Conservation (phyloP, 2,329 filamentous ascomycete species). For the Aspergillus sclerotialis region DNA sequence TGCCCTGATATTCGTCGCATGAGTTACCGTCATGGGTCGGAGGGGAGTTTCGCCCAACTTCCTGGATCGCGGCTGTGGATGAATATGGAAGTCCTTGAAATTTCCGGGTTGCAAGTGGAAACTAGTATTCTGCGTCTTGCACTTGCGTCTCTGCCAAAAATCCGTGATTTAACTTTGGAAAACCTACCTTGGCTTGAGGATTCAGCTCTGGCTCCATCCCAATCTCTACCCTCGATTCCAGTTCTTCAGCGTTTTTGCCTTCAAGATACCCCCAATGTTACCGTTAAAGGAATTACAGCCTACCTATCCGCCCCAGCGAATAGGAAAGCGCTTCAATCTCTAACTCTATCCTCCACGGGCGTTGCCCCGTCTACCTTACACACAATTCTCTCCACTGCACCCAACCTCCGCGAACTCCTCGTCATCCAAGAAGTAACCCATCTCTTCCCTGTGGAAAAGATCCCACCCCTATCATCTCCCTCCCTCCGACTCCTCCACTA, state of each 20-base stretch:
- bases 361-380: slow-evolving; percentile 43
- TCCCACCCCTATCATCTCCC: slow-evolving; percentile 60
- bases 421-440: slow-evolving; percentile 51
- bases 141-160: slow-evolving; percentile 57
- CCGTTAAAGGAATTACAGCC: slow-evolving; percentile 59
- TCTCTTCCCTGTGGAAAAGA: slow-evolving; percentile 48
- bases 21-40: slow-evolving; percentile 72
- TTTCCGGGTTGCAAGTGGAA: slow-evolving; percentile 32
- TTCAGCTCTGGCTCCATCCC: slow-evolving; percentile 62
- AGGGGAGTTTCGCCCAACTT: slow-evolving; percentile 67
- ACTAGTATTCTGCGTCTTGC: slow-evolving; percentile 55
- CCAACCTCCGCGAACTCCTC: slow-evolving; percentile 41
- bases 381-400: slow-evolving; percentile 35
- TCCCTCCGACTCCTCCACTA: slow-evolving; percentile 70
- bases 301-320: slow-evolving; percentile 60
- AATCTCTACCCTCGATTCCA: slow-evolving; percentile 65
- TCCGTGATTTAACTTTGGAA: slow-evolving; percentile 69
- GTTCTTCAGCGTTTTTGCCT: slow-evolving; percentile 67
- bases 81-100: slow-evolving; percentile 36
- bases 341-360: slow-evolving; percentile 67
- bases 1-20: slow-evolving; percentile 84
- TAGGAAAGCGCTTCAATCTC: slow-evolving; percentile 54
- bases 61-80: slow-evolving; percentile 45
- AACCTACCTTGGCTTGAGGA: slow-evolving; percentile 67
- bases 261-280: slow-evolving; percentile 64